Evolutionary conservation across 768 basidiomycete genomes (phyloP), one percentile per base, ranked within the genome.

Genomic region (Podaxis sp.): DNA sequence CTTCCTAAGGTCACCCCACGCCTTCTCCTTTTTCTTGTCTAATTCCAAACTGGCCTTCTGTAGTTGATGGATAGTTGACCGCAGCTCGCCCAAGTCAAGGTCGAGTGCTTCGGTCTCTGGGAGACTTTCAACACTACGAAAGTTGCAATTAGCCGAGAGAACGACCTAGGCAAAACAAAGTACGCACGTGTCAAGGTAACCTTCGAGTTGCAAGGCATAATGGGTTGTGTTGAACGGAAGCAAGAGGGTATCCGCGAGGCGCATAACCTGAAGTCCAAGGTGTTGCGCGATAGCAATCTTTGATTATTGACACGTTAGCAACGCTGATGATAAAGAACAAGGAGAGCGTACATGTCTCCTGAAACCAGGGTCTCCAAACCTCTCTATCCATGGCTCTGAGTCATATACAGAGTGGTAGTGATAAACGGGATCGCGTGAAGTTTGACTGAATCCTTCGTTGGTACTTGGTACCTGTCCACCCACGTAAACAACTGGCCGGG

Each of bases 321-420:
- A 15, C 28, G 24, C 6, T 8, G 8, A 3, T 8, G 24, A 6
- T 20, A 64, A 22, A 38, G 56, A n/a, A 63, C 38, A 46, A 41
- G 52, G 30, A 13, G 48, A 61, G 70, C 78, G 60, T 72, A 87
- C 87, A 70, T 91, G 89, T 51, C 84, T 81, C 68, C 81, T 74
- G 75, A 90, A 93, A 20, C 82, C 83, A 30, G 89, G 87, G 68
- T 93, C 92, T 24, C 82, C 89, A 65, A 87, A 93, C 38, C 80
- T 67, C 65, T 90, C 85, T 71, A 89, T 87, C 86, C 86, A 95
- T 49, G 76, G 75, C 65, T 86, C 80, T 10, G 82, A 84, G 71
- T 93, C 90, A 65, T 88, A 92, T 64, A 89, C 80, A 7, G 85
- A 87, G 71, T 83, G 85, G 66, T 92, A 93, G 71, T 92, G 90